A percentile compares a stretch with the other conserved stretches of the same genome.
Evolutionary conservation across 306 rosid species (phyloP).

Genomic region (Sicyos baderoa): DNA sequence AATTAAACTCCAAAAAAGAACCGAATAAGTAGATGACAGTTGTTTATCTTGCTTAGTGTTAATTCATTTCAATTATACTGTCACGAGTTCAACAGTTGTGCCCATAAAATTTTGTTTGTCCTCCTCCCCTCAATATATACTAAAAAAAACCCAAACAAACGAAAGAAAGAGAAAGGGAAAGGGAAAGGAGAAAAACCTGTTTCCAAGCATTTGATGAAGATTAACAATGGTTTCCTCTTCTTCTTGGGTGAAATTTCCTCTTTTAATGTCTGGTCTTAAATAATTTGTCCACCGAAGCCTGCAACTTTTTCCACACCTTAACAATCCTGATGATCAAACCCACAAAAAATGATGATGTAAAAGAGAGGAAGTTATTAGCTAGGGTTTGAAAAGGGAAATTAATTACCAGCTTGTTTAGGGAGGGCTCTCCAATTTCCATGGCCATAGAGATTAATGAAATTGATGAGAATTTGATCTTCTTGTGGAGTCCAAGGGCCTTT

Average conservation of each 20-base stretch:
- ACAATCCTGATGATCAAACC: conserved; percentile 38
- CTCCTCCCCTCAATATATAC: too few species aligned
- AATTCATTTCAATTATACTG: too few species aligned
- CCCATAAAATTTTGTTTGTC: too few species aligned
- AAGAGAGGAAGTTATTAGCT: neutral
- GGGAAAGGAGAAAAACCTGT: conserved; percentile 32
- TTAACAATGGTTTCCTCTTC: conserved; percentile 68
- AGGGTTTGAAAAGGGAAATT: neutral
- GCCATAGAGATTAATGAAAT: conserved; percentile 50
- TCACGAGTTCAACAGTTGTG: too few species aligned
- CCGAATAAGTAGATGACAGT: too few species aligned
- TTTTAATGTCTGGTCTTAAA: conserved; percentile 76
- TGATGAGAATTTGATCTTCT: conserved; percentile 64
- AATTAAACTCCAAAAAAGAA: too few species aligned
- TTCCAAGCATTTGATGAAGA: conserved; percentile 64
- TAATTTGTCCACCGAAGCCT: conserved; percentile 78
- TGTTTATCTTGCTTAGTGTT: too few species aligned
- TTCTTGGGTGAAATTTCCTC: conserved; percentile 67
- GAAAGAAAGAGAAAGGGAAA: neutral
- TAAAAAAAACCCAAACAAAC: too few species aligned
- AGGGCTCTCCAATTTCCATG: conserved; percentile 91
- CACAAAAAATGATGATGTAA: neutral
- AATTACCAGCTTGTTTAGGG: conserved; percentile 68
- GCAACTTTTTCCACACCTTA: conserved; percentile 90
- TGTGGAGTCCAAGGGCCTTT: conserved; percentile 83